These are phyloP conservation scores for Nemania abortiva DNA, from an alignment of 2,329 filamentous ascomycete genomes.

Conservation along the genomic window DNA sequence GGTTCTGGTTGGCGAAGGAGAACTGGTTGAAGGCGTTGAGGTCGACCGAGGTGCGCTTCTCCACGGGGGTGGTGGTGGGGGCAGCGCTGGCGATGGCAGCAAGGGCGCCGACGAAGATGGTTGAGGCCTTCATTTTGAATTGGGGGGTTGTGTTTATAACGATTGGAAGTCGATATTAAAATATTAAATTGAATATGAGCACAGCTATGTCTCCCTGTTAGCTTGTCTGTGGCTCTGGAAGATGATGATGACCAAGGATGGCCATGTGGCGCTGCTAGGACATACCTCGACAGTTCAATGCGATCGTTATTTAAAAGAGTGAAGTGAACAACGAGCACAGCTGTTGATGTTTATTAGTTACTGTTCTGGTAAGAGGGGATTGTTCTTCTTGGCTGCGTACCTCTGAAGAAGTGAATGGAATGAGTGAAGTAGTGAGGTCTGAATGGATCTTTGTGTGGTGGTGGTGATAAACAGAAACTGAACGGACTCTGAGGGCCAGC, in stretches of 20 bases:
- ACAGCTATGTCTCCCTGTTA: conserved; percentile 56
- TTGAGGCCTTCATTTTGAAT: conserved; percentile 63
- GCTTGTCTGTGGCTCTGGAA: conserved; percentile 15
- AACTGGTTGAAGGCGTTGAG: conserved; percentile 53
- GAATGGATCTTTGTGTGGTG: conserved; percentile 52
- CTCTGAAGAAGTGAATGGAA: conserved; percentile 62
- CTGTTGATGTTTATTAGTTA: conserved; percentile 50
- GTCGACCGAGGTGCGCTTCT: conserved; percentile 50
- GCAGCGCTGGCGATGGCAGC: conserved; percentile 60
- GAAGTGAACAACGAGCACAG: conserved; percentile 63
- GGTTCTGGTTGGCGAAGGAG: conserved; percentile 53
- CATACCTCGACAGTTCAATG: conserved; percentile 58
- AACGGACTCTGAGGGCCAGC: conserved; percentile 41
- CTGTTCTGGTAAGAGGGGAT: conserved; percentile 11
- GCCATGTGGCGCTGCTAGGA: neutral
- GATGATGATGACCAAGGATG: neutral
- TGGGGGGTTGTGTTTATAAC: conserved; percentile 36
- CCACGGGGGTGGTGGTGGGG: conserved; percentile 49
- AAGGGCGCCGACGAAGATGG: conserved; percentile 59
- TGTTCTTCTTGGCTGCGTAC: conserved; percentile 49
- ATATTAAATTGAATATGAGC: conserved; percentile 56
- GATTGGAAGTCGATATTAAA: conserved; percentile 51
- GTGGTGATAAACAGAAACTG: conserved; percentile 50
- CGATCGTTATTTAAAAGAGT: conserved; percentile 55
- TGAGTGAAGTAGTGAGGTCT: conserved; percentile 52